Evolutionary conservation across 2,329 filamentous ascomycete species (phyloP), one percentile per base, ranked within the genome.

Genomic region (Epichloe gansuensis): DNA sequence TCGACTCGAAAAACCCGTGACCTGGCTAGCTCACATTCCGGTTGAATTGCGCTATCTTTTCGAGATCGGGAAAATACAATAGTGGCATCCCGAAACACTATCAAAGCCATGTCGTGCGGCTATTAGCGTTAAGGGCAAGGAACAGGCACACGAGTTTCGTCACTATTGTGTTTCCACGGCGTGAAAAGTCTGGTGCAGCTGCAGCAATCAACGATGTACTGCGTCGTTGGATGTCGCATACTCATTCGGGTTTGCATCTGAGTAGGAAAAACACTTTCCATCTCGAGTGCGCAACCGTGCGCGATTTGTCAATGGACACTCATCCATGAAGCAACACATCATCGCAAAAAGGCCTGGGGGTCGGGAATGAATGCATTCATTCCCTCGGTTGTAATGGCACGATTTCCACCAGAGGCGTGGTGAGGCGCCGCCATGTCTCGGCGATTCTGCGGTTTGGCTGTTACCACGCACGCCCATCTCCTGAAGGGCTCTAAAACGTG

Each of bases 351-450:
- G 27, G 27, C 27, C 27, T 31, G 27, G 27, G 23, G 27, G 27
- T 9, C 27, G 27, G 27, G 27, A 9, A 31, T 8, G 27, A 31
- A 31, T 42, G 17, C 11, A 42, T 12, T n/a, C 15, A 12, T 17
- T 23, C 13, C 23, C 43, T 23, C 11, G 25, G 25, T 0, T 31
- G 13, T 15, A 17, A n/a, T n/a, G 0, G n/a, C 43, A n/a, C 21
- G 25, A 45, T 45, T 45, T 47, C 43, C 31, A 40, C 31, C 12
- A 11, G 25, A 36, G 43, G 40, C 34, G 44, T 34, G 43, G 44
- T 34, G 43, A 44, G 55, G 45, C 51, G 49, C 46, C 49, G 51
- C 52, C 47, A 46, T 58, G 57, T 59, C 56, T 57, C 56, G 55
- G 55, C 51, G 55, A 50, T 49, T 55, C 51, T 55, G 50, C 46